Evolutionary conservation across 495 filamentous ascomycete species (phyloP).

Genomic region (Talaromyces thailandensis): DNA sequence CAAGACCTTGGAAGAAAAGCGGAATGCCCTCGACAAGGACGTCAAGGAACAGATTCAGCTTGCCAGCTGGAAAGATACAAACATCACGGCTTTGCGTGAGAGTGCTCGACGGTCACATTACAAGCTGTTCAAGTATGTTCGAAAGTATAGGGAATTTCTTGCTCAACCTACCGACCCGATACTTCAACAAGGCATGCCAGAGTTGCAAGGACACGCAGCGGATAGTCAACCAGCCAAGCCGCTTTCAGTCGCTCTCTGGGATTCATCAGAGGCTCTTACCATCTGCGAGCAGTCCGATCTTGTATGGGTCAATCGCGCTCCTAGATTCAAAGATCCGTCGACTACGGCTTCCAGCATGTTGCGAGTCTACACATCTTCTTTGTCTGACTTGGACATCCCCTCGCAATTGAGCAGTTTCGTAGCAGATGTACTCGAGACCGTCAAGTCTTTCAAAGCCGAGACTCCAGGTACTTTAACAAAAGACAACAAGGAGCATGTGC

Average conservation of each 20-base stretch:
- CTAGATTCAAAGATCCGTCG: slow-evolving; percentile 59
- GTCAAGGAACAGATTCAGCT: slow-evolving; percentile 82
- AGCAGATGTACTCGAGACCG: slow-evolving; percentile 54
- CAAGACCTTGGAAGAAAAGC: slow-evolving; percentile 52
- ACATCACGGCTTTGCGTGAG: slow-evolving; percentile 77
- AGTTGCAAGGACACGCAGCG: slow-evolving; percentile 21
- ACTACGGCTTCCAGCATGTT: slow-evolving; percentile 57
- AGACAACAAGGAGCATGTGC: slow-evolving; percentile 71
- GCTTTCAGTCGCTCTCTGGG: not conserved
- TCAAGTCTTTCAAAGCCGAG: slow-evolving; percentile 63
- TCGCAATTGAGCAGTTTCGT: slow-evolving; percentile 59
- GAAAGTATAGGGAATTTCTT: slow-evolving; percentile 73
- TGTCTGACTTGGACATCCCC: slow-evolving; percentile 43
- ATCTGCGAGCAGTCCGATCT: slow-evolving; percentile 43
- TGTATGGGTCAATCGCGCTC: slow-evolving; percentile 52
- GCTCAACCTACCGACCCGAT: slow-evolving; percentile 59
- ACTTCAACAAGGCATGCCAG: slow-evolving; percentile 57
- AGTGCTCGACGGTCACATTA: slow-evolving; percentile 84
- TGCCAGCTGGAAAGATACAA: slow-evolving; percentile 94
- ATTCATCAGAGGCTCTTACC: slow-evolving; percentile 33
- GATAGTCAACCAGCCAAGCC: not conserved
- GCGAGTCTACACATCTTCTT: slow-evolving; percentile 42
- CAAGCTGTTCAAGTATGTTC: slow-evolving; percentile 83
- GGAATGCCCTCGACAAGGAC: slow-evolving; percentile 65
- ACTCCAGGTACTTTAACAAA: slow-evolving; percentile 70